Evolutionary conservation across 129 eudicot species (phyloP).

Genomic region (Logfia minima): DNA sequence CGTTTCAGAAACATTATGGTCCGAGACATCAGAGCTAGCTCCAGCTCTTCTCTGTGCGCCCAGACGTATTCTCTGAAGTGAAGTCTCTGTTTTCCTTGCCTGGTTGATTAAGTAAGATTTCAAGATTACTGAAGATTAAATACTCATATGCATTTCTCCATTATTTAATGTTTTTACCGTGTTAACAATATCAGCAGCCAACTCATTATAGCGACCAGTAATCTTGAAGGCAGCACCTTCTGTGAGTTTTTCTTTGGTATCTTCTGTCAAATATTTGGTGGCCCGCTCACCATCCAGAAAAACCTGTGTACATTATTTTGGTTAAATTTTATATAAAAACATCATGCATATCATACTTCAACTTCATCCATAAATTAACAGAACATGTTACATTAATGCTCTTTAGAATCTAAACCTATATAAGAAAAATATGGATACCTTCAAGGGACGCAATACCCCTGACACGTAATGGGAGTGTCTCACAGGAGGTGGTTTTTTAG

Average conservation of each 20-base stretch:
- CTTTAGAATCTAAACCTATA: slow-evolving; percentile 43
- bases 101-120: slow-evolving; percentile 28
- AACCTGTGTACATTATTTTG: slow-evolving; percentile 39
- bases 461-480: slow-evolving; percentile 94
- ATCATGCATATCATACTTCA: neutral
- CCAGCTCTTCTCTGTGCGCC: slow-evolving; percentile 88
- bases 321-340: neutral
- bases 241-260: slow-evolving; percentile 53
- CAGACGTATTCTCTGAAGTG: slow-evolving; percentile 80
- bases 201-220: slow-evolving; percentile 63
- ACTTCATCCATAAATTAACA: neutral
- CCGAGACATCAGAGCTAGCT: slow-evolving; percentile 70
- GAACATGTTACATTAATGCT: neutral
- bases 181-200: slow-evolving; percentile 72
- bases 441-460: slow-evolving; percentile 59
- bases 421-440: slow-evolving; percentile 36
- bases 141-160: neutral
- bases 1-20: slow-evolving; percentile 68
- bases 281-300: slow-evolving; percentile 88
- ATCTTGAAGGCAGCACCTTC: slow-evolving; percentile 64
- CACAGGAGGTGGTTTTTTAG: slow-evolving; percentile 89
- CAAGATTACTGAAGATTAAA: slow-evolving; percentile 10
- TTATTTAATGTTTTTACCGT: slow-evolving; percentile 41
- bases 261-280: slow-evolving; percentile 50
- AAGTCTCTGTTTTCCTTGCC: slow-evolving; percentile 79